phyloP scores from a whole-genome alignment of 257 asterid genomes.

The Paulownia fortunei region DNA sequence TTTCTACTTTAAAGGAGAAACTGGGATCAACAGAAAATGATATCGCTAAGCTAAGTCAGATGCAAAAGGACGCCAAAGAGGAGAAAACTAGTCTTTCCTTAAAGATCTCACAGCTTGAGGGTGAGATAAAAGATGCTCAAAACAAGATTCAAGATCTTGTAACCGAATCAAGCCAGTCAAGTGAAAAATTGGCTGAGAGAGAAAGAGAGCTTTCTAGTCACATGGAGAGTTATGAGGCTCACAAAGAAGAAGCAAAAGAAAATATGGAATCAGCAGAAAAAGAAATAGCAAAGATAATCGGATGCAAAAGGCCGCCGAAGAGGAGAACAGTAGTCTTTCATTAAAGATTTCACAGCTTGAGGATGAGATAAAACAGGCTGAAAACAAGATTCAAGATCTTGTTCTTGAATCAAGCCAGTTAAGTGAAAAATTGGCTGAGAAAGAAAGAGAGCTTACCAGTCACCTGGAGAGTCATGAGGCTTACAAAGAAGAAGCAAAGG shows the following conservation, averaged over 20 bases:
- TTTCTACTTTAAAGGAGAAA: constrained; percentile 44
- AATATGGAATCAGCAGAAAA: constrained; percentile 22
- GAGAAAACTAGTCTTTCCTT: constrained; percentile 48
- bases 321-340: constrained; percentile 37
- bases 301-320: constrained; percentile 36
- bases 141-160: constrained; percentile 46
- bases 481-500: constrained; percentile 36
- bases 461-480: constrained; percentile 25
- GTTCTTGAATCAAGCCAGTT: constrained; percentile 44
- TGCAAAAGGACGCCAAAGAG: constrained; percentile 40
- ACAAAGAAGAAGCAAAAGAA: constrained; percentile 47
- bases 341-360: constrained; percentile 34
- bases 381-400: constrained; percentile 47
- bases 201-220: constrained; percentile 58
- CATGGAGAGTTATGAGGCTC: constrained; percentile 52
- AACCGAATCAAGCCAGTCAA: constrained; percentile 45
- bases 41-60: constrained; percentile 42
- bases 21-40: constrained; percentile 50
- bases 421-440: constrained; percentile 32
- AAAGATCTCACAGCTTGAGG: constrained; percentile 41
- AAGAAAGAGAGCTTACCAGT: constrained; percentile 16
- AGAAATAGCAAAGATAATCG: constrained; percentile 13
- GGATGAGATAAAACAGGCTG: constrained; percentile 40
- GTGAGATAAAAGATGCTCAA: constrained; percentile 43
- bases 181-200: constrained; percentile 45